A percentile compares a stretch with the other conserved stretches of the same genome.
These are phyloP conservation scores for Pelargonium australe DNA, from an alignment of 441 rosid genomes.

Conservation along the genomic window DNA sequence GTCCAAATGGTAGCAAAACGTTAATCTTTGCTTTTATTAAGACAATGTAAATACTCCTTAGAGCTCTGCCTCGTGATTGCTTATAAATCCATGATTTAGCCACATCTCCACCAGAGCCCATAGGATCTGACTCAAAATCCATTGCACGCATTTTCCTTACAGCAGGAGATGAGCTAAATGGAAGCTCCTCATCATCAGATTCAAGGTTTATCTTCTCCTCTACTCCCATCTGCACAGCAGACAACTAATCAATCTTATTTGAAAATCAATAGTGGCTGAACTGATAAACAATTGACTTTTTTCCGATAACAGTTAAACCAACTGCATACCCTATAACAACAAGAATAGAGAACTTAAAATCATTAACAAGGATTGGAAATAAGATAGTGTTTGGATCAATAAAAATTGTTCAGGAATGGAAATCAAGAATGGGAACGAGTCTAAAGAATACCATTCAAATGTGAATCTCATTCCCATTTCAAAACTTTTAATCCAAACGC, in stretches of 20 bases:
- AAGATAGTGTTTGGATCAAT: too few relatives aligned
- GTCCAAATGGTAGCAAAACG: conserved; percentile 30
- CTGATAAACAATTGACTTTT: too few relatives aligned
- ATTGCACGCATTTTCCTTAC: conserved; percentile 26
- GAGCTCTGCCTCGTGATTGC: conserved; percentile 21
- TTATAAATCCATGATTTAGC: conserved; percentile 24
- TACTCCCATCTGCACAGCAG: conserved; percentile 29
- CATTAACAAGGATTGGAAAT: too few relatives aligned
- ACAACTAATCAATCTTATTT: neutral
- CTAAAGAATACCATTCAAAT: too few relatives aligned
- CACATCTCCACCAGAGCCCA: conserved; percentile 5
- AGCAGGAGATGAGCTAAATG: conserved; percentile 34
- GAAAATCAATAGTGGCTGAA: neutral
- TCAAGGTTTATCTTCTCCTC: conserved; percentile 32
- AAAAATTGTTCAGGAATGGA: too few relatives aligned
- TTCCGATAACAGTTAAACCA: too few relatives aligned
- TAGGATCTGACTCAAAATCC: conserved; percentile 21
- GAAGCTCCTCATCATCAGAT: conserved; percentile 31
- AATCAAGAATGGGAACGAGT: too few relatives aligned
- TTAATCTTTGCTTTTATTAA: conserved; percentile 33
- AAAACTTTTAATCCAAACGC: too few relatives aligned
- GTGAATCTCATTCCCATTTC: too few relatives aligned
- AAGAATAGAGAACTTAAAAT: too few relatives aligned
- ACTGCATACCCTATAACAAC: too few relatives aligned
- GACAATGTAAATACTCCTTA: conserved; percentile 28